phyloP scores from a whole-genome alignment of 208 protist species.

The Acanthamoeba sp. region DNA sequence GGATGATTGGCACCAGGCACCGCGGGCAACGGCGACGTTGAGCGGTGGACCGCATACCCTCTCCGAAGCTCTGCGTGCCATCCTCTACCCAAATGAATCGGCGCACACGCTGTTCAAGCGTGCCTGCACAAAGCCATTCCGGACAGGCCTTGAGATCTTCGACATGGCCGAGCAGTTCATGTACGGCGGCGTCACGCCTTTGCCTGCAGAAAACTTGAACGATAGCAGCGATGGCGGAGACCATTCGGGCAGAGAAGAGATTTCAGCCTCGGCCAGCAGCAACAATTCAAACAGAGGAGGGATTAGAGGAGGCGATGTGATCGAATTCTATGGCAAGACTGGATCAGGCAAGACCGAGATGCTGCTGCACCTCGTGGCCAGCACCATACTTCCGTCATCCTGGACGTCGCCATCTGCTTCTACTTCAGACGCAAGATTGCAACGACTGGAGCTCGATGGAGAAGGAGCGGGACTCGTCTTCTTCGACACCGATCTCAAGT shows the following conservation, averaged over 20 bases:
- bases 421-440: background rate
- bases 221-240: background rate
- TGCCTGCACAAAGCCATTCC: background rate
- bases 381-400: background rate
- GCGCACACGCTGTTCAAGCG: slow-evolving; percentile 23
- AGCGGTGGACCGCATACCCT: background rate
- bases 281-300: background rate
- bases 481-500: slow-evolving; percentile 62
- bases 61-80: background rate
- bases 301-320: background rate
- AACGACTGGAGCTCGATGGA: background rate
- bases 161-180: slow-evolving; percentile 45
- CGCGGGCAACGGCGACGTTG: background rate
- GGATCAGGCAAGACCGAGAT: slow-evolving; percentile 7
- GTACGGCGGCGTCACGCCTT: background rate
- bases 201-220: no score
- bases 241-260: background rate
- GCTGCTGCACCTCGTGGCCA: slow-evolving; percentile 21
- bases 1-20: background rate
- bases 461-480: background rate
- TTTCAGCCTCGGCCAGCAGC: background rate
- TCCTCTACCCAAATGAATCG: slow-evolving; percentile 21
- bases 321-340: slow-evolving; percentile 28
- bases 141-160: slow-evolving; percentile 12
- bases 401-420: background rate